Evolutionary conservation across 371 early-diverging fungal genomes (phyloP).

Genomic region (Apophysomyces trapeziformis): DNA sequence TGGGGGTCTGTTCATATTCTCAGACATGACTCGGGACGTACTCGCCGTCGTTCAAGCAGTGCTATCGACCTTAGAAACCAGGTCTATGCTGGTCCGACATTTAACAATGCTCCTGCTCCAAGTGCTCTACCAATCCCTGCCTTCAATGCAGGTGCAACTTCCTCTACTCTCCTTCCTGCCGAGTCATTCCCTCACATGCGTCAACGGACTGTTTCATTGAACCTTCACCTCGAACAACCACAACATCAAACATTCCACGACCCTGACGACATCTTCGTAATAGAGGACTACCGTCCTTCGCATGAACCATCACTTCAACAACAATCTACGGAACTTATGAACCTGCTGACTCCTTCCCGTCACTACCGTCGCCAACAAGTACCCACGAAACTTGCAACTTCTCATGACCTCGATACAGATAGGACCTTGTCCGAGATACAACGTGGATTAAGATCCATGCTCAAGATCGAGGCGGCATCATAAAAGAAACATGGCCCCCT

Average conservation of each 20-base stretch:
- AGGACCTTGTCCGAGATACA: constrained; percentile 51
- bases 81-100: constrained; percentile 80
- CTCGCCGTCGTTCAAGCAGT: constrained; percentile 15
- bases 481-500: not conserved
- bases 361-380: constrained; percentile 13
- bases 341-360: constrained; percentile 26
- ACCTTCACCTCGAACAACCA: constrained; percentile 13
- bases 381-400: constrained; percentile 26
- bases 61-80: constrained; percentile 20
- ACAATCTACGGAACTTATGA: constrained; percentile 38
- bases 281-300: constrained; percentile 7
- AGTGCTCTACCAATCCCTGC: constrained; percentile 76
- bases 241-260: not conserved
- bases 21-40: constrained; percentile 10
- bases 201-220: constrained; percentile 23
- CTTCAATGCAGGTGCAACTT: constrained; percentile 38
- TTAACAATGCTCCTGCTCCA: constrained; percentile 82
- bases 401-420: constrained; percentile 30
- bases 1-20: not conserved
- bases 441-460: constrained; percentile 49
- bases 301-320: constrained; percentile 27
- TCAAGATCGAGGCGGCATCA: constrained; percentile 43
- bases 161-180: constrained; percentile 22
- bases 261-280: constrained; percentile 9
- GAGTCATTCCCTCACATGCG: constrained; percentile 19